Evolutionary conservation across 1,139 yeast species (phyloP).

Genomic region (Blastobotrys petasosporus): DNA sequence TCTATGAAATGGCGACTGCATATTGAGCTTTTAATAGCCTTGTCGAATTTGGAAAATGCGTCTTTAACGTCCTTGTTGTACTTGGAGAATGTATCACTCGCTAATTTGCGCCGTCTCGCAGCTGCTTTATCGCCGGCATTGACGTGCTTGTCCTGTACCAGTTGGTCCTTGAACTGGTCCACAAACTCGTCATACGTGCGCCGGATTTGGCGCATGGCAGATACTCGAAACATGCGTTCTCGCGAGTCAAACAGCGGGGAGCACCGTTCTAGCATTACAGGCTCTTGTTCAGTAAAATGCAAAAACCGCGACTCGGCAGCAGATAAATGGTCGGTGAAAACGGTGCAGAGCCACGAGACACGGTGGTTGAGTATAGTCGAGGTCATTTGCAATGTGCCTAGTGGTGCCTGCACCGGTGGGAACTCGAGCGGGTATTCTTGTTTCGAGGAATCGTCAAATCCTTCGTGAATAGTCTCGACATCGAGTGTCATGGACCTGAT

Average conservation of each 20-base stretch:
- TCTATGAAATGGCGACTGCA: background rate
- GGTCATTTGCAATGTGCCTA: background rate
- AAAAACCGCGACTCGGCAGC: constrained; percentile 1
- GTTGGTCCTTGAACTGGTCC: background rate
- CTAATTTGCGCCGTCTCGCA: background rate
- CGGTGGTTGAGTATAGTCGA: background rate
- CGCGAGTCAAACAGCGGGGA: constrained; percentile 1
- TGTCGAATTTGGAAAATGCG: background rate
- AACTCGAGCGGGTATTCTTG: background rate
- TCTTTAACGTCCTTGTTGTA: background rate
- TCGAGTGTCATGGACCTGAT: background rate
- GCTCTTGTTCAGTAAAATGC: background rate
- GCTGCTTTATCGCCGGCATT: background rate
- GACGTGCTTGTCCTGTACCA: background rate
- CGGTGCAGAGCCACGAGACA: background rate
- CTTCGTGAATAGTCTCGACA: background rate
- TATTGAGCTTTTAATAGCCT: background rate
- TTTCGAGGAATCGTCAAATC: background rate
- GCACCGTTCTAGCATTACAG: background rate
- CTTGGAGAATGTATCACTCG: background rate
- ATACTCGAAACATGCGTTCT: constrained; percentile 4
- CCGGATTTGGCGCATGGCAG: background rate
- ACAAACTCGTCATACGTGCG: constrained; percentile 2
- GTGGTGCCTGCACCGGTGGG: constrained; percentile 1
- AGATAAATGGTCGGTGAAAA: constrained; percentile 1